Base-by-base conservation (phyloP, 2,329 filamentous ascomycete species). In the Diaporthe capsici region DNA sequence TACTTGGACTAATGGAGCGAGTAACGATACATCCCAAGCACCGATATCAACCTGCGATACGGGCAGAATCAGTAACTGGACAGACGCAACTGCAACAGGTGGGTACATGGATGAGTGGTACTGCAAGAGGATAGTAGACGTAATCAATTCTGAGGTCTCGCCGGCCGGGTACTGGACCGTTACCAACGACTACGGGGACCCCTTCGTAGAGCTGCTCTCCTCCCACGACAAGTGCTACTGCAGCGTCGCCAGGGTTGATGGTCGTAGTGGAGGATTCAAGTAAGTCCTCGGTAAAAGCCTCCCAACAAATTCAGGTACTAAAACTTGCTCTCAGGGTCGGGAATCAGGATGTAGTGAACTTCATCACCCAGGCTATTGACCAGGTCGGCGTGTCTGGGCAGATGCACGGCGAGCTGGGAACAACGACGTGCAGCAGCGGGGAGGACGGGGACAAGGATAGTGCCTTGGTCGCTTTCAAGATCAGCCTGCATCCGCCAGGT, bases 91-190 rank as follows among this genome's bases (percentile, higher is more conserved):
- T 28, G 47, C 65, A 68, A 53, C 31, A 6, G 65, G 65, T 53
- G 65, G 47, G 31, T 53, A 53, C 47, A 68, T 28, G 47, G 65
- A 68, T 6, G 2, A 25, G 42, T 53, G 22, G 65, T 37, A 51
- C n/a, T 68, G 65, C 47, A n/a, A 53, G 13, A 28, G 22, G 47
- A 68, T 39, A 39, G 17, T 39, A 17, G 47, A 39, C 13, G 15
- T 53, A 20, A 22, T 53, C 9, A 47, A 68, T 39, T 68, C 47
- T 22, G 34, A 68, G 15, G 4, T 53, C 47, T 68, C 47, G 15
- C 63, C 63, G 7, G 63, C 20, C 44, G 63, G 63, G 47, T 68
- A 68, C 63, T 68, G 63, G 63, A 39, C 47, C 47, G 22, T 68
- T 13, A 51, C 44, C 28, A 68, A 68, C 31, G 25, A 51, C 31